phyloP scores from a whole-genome alignment of 2,329 filamentous ascomycete species.

The Ascosphaera pollenicola region DNA sequence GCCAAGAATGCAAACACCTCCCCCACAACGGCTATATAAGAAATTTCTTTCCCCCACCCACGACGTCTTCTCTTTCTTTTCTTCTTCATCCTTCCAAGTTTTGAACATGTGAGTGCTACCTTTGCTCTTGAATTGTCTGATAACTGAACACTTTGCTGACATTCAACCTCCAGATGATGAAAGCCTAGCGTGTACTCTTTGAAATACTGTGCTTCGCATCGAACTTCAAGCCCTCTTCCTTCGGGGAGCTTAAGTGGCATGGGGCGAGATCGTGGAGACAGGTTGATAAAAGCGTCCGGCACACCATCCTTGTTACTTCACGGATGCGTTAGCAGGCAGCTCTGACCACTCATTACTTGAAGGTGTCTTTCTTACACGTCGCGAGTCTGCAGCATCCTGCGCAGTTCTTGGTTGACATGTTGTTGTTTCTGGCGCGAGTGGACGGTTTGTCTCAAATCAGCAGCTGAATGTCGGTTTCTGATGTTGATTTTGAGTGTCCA shows the following conservation, averaged over 20 bases:
- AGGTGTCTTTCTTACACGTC: slow-evolving; percentile 15
- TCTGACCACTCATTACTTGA: slow-evolving; percentile 53
- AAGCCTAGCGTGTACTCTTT: slow-evolving; percentile 92
- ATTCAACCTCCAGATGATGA: slow-evolving; percentile 63
- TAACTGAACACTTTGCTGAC: slow-evolving; percentile 16
- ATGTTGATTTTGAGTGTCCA: no score
- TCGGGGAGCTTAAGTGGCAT: slow-evolving; percentile 75
- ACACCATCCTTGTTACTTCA: slow-evolving; percentile 94
- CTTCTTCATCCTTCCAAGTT: slow-evolving; percentile 95
- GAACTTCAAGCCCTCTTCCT: slow-evolving; percentile 53
- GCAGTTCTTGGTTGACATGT: neutral
- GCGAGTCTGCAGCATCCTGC: slow-evolving; percentile 3
- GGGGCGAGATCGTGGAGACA: slow-evolving; percentile 41
- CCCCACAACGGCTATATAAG: slow-evolving; percentile 1
- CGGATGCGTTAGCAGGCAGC: slow-evolving; percentile 93
- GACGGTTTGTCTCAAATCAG: neutral
- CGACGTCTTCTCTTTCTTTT: slow-evolving; percentile 25
- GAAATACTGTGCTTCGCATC: slow-evolving; percentile 48
- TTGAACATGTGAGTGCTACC: slow-evolving; percentile 61
- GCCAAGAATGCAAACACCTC: slow-evolving; percentile 2
- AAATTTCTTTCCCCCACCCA: slow-evolving; percentile 5
- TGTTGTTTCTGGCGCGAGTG: neutral
- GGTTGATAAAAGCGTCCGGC: slow-evolving; percentile 98
- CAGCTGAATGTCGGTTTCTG: no score
- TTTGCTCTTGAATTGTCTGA: slow-evolving; percentile 2